phyloP scores from a whole-genome alignment of 148 eudicot genomes.

The Rhododendron vialii region DNA sequence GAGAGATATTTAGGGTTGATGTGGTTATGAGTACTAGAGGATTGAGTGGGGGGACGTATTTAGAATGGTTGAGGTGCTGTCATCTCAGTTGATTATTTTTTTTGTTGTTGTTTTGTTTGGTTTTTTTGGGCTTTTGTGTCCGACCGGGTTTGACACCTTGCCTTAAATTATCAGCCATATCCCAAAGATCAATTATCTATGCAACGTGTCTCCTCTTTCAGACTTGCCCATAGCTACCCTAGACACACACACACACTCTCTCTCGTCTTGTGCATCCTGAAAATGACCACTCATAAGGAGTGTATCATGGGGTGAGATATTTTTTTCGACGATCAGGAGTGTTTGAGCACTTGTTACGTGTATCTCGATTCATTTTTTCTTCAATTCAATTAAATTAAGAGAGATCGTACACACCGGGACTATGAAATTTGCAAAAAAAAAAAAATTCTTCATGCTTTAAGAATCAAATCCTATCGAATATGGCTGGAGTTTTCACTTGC shows the following conservation, averaged over 20 bases:
- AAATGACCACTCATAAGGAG: background rate
- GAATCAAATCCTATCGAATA: background rate
- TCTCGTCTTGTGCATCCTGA: background rate
- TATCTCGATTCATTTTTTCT: background rate
- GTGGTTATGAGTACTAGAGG: background rate
- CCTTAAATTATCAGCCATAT: background rate
- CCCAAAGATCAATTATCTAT: background rate
- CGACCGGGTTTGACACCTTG: background rate
- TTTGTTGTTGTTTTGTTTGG: background rate
- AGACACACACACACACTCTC: background rate
- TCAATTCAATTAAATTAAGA: background rate
- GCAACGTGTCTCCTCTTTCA: background rate
- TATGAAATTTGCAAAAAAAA: background rate
- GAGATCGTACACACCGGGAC: accelerated
- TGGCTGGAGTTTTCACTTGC: background rate
- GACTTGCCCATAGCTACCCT: background rate
- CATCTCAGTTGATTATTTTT: background rate
- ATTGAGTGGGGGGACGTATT: background rate
- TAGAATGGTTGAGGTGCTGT: background rate
- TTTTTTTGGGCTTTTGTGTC: background rate
- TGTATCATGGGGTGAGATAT: background rate
- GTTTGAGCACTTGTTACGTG: background rate
- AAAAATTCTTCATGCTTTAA: background rate
- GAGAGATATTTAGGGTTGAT: too few species aligned
- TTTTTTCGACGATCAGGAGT: too few species aligned